Conservation (phyloP, 805 yeast species). For the Peterozyma xylosa region DNA sequence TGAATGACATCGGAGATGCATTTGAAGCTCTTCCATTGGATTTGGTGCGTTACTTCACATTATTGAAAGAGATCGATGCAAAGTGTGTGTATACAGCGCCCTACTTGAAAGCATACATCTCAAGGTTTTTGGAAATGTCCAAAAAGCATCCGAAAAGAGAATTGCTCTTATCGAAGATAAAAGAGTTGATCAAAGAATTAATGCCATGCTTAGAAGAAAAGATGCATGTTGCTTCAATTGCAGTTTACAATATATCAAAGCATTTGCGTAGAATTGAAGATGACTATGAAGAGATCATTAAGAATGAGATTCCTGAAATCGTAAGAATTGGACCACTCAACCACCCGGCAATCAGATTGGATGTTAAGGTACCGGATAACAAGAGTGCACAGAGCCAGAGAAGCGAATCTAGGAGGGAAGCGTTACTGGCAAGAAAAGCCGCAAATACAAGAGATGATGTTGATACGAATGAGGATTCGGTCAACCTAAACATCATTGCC, state of each 20-base stretch:
- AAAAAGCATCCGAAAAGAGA: conserved; percentile 29
- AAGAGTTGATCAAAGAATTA: conserved; percentile 50
- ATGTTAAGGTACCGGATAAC: conserved; percentile 39
- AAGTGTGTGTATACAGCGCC: conserved; percentile 79
- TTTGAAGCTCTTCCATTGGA: conserved; percentile 86
- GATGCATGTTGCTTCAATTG: conserved; percentile 93
- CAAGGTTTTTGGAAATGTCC: conserved; percentile 33
- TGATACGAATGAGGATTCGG: not conserved
- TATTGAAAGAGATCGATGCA: conserved; percentile 90
- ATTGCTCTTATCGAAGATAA: conserved; percentile 28
- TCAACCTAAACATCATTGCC: not conserved
- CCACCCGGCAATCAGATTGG: conserved; percentile 85
- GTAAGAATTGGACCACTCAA: conserved; percentile 72
- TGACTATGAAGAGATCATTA: conserved; percentile 67
- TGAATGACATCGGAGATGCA: conserved; percentile 87
- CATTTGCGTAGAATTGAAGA: conserved; percentile 70
- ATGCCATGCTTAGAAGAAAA: conserved; percentile 94
- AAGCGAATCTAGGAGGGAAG: conserved; percentile 84
- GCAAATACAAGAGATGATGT: conserved; percentile 8
- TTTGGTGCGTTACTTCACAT: conserved; percentile 75
- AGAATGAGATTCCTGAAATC: conserved; percentile 75
- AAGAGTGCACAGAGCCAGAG: conserved; percentile 69
- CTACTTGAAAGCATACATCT: conserved; percentile 46
- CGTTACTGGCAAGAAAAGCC: conserved; percentile 80
- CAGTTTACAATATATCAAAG: conserved; percentile 66